Base-by-base conservation (phyloP, 2,329 filamentous ascomycete genomes). In the Aspergillus puulaauensis region DNA sequence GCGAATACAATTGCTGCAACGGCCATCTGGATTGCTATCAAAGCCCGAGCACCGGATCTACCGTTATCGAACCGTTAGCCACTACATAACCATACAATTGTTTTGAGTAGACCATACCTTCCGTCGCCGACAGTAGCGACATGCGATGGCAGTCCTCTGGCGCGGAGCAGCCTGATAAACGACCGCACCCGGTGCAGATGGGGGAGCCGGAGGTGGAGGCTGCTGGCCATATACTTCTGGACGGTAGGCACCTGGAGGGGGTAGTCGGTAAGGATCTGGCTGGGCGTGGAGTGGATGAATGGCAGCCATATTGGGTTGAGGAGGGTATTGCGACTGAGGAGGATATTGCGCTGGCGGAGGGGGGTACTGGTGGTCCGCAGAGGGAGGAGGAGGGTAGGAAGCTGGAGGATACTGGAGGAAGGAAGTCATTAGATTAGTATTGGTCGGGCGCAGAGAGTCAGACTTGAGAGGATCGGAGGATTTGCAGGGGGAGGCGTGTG, bases 21-120 rank as follows among this genome's bases (percentile, higher is more conserved):
- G 84, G 59, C 88, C 88, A 72, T 90, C 86, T 40, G 87, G 84
- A 40, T 86, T 89, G 56, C 83, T 84, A 67, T 90, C 88, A 70
- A 90, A 91, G 27, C 88, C 88, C 4, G 88, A 90, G 78, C 88
- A 91, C 59, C 88, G 86, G 72, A 90, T 90, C 88, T 90, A 73
- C 57, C 59, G 60, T 50, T 46, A 21, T 44, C 14, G 21, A 50
- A 41, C 4, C 31, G 19, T 24, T 50, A 40, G 39, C 40, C 31
- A 55, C 17, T 21, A 4, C 23, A n/a, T n/a, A 8, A 7, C n/a
- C n/a, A 31, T 8, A 31, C n/a, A 46, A 37, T 31, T 11, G 6
- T 8, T 35, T 31, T 11, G 23, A 24, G 17, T 19, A 6, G 44
- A 23, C 8, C 75, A 56, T 72, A 82, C 79, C 77, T 82, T 82